Percentiles rank a stretch among this genome's conserved stretches.
phyloP scores from a whole-genome alignment of 352 stramenopile species.

The Phytophthora boehmeriae region DNA sequence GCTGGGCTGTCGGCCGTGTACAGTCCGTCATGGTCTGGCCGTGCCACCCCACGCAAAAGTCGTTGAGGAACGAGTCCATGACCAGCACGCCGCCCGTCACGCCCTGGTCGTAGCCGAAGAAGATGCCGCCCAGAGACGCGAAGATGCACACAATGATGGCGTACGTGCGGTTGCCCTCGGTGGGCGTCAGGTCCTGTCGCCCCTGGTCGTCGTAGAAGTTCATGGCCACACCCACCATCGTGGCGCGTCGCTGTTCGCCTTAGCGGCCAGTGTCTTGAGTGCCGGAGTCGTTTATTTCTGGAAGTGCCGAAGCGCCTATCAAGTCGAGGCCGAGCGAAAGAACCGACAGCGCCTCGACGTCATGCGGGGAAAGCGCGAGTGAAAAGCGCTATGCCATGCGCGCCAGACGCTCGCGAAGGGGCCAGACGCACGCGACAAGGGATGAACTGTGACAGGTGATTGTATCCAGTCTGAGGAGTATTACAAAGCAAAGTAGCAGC shows the following conservation, averaged over 20 bases:
- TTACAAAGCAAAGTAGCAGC: background rate
- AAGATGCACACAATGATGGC: slow-evolving; percentile 52
- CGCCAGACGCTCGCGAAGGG: background rate
- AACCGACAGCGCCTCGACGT: background rate
- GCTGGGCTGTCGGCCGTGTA: slow-evolving; percentile 27
- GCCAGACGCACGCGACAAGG: background rate
- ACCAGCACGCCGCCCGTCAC: slow-evolving; percentile 45
- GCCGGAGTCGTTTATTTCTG: background rate
- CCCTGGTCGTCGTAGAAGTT: slow-evolving; percentile 49
- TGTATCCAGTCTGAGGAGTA: too few relatives aligned
- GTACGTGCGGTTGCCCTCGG: slow-evolving; percentile 49
- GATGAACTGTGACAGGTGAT: too few relatives aligned
- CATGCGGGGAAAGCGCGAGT: background rate
- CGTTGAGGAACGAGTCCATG: slow-evolving; percentile 55
- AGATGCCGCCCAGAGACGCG: slow-evolving; percentile 42
- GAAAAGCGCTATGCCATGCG: background rate
- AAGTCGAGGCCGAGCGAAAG: too few relatives aligned
- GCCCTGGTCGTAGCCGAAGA: slow-evolving; percentile 49
- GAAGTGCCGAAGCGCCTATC: too few relatives aligned
- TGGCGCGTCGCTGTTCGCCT: background rate
- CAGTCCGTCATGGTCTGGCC: slow-evolving; percentile 45
- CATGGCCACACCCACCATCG: slow-evolving; percentile 45
- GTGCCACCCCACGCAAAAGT: slow-evolving; percentile 54
- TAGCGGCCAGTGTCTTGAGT: background rate
- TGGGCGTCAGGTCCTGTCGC: slow-evolving; percentile 37